Conservation (phyloP, 2,329 filamentous ascomycete species). For the Emericellopsis cladophorae region DNA sequence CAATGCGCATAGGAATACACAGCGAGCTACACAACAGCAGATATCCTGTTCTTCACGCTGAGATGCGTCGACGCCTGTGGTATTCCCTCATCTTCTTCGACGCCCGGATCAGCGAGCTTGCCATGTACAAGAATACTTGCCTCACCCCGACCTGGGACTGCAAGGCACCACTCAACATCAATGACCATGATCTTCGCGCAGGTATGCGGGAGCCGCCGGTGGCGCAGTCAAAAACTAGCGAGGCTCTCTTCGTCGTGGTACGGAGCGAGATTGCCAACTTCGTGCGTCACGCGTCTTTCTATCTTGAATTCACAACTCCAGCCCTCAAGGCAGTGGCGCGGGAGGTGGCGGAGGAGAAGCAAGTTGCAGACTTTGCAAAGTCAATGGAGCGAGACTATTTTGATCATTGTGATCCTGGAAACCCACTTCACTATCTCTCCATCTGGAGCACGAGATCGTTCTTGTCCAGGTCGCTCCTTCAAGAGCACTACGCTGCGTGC, state of each 20-base stretch:
- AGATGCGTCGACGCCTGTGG: constrained; percentile 50
- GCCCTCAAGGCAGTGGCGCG: constrained; percentile 13
- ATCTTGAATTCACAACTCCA: constrained; percentile 21
- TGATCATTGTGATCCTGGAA: constrained; percentile 20
- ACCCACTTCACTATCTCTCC: constrained; percentile 26
- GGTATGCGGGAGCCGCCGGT: constrained; percentile 30
- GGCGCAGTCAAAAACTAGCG: constrained; percentile 35
- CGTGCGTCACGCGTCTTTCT: constrained; percentile 17
- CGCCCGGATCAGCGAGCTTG: constrained; percentile 5
- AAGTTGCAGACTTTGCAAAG: constrained; percentile 16
- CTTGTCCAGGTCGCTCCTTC: constrained; percentile 34
- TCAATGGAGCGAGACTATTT: constrained; percentile 34
- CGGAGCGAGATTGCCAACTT: constrained; percentile 25
- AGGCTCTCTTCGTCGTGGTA: constrained; percentile 28
- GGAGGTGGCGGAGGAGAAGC: neutral
- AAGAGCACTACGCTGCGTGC: constrained; percentile 29
- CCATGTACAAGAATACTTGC: neutral
- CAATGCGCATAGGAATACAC: constrained; percentile 41
- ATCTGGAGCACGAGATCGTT: constrained; percentile 22
- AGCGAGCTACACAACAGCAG: constrained; percentile 23
- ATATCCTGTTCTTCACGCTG: constrained; percentile 31
- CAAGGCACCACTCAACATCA: constrained; percentile 37
- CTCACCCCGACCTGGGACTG: constrained; percentile 1
- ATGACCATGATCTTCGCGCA: constrained; percentile 40
- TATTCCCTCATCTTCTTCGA: constrained; percentile 48